These are phyloP conservation scores for Parafenestella ontariensis DNA, from an alignment of 2,329 filamentous ascomycete species.

Conservation along the genomic window DNA sequence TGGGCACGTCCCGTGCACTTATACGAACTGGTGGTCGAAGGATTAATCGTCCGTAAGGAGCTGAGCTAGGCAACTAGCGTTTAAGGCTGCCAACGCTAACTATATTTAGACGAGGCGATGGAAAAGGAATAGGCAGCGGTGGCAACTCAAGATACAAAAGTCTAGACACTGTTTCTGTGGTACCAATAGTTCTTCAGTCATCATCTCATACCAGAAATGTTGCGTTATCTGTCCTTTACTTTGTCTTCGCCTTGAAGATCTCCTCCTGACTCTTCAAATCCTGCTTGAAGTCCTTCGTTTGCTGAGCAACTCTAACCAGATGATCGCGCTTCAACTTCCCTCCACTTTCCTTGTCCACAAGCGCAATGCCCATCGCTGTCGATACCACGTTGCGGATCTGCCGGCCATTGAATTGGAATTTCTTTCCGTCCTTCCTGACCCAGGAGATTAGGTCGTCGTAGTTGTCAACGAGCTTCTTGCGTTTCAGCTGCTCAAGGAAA, in stretches of 20 bases:
- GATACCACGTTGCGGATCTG: too few species aligned
- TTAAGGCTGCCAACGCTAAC: neutral
- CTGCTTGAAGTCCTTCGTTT: neutral
- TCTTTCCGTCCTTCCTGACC: neutral
- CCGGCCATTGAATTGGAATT: too few species aligned
- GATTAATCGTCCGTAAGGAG: neutral
- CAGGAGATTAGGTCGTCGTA: neutral
- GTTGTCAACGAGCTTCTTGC: neutral
- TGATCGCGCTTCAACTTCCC: neutral
- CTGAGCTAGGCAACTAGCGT: neutral
- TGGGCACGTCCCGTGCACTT: neutral
- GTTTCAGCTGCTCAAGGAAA: neutral
- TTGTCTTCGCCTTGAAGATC: neutral
- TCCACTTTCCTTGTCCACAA: neutral
- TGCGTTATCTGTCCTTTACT: neutral
- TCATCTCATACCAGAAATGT: neutral
- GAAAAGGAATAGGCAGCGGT: neutral
- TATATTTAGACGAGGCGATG: neutral
- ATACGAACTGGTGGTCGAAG: neutral
- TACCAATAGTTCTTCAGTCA: neutral
- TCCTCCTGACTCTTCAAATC: neutral
- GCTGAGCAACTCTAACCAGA: neutral
- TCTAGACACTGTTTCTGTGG: neutral
- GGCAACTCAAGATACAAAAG: neutral
- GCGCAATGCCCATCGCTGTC: neutral